phyloP scores from a whole-genome alignment of 129 eudicot species.

The Flaveria linearis region DNA sequence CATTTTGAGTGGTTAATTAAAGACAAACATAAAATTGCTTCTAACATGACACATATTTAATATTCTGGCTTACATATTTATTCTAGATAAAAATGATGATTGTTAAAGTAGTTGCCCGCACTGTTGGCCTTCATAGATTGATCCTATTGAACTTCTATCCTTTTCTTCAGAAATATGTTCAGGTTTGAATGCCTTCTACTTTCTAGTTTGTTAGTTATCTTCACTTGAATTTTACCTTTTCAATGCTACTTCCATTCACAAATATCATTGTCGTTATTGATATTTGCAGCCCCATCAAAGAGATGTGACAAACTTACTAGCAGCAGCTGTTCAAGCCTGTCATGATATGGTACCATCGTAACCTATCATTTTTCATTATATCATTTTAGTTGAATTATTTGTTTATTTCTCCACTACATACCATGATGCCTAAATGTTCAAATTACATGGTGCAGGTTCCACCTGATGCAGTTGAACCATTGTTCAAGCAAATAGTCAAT shows the following conservation, averaged over 20 bases:
- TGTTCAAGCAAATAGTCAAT: slow-evolving; percentile 85
- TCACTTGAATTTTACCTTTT: slow-evolving; percentile 7
- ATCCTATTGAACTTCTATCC: slow-evolving; percentile 74
- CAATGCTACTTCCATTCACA: slow-evolving; percentile 1
- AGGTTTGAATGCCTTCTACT: slow-evolving; percentile 48
- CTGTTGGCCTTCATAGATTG: slow-evolving; percentile 87
- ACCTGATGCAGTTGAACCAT: slow-evolving; percentile 94
- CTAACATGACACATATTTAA: slow-evolving; percentile 20
- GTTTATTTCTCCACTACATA: background rate
- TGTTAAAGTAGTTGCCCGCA: slow-evolving; percentile 81
- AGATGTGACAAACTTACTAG: slow-evolving; percentile 84
- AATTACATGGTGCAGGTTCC: slow-evolving; percentile 64
- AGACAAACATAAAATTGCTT: background rate
- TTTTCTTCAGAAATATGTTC: slow-evolving; percentile 85
- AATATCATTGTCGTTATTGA: slow-evolving; percentile 19
- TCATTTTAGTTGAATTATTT: background rate
- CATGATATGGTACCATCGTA: slow-evolving; percentile 84
- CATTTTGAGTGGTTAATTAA: slow-evolving; percentile 17
- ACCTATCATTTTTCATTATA: background rate
- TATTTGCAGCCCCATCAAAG: slow-evolving; percentile 90
- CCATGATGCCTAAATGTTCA: slow-evolving; percentile 10
- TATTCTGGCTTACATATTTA: slow-evolving; percentile 10
- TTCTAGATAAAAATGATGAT: slow-evolving; percentile 89
- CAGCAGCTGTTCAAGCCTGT: slow-evolving; percentile 98
- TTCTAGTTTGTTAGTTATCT: slow-evolving; percentile 10